Evolutionary conservation across 495 filamentous ascomycete species (phyloP).

Genomic region (Daldinia grandis): DNA sequence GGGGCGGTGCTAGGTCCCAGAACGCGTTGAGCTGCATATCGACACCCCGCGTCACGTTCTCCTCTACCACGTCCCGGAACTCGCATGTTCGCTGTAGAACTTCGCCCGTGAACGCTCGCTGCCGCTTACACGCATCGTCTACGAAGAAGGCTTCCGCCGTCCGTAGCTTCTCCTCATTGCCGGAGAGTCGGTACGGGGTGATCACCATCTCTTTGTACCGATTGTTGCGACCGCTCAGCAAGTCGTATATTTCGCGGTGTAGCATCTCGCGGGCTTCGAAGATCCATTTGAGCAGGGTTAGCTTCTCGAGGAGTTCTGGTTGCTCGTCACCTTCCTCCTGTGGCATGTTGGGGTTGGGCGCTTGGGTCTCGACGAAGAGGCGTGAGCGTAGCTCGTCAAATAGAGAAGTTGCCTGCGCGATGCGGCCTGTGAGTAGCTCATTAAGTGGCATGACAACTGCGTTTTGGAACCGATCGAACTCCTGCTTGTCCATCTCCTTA

Average conservation of each 20-base stretch:
- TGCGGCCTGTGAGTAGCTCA: conserved; percentile 71
- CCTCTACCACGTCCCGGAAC: conserved; percentile 82
- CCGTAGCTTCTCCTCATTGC: conserved; percentile 74
- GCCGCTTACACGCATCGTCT: conserved; percentile 75
- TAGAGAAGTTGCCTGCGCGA: conserved; percentile 67
- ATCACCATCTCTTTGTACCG: conserved; percentile 84
- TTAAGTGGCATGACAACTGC: conserved; percentile 80
- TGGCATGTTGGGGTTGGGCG: conserved; percentile 76
- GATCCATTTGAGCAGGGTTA: conserved; percentile 96
- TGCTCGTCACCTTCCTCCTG: conserved; percentile 96
- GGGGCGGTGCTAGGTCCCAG: conserved; percentile 93
- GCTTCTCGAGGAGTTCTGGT: conserved; percentile 90
- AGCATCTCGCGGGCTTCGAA: conserved; percentile 91
- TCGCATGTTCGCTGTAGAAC: conserved; percentile 74
- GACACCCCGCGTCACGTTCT: conserved; percentile 85
- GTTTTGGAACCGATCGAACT: conserved; percentile 80
- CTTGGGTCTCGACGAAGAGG: conserved; percentile 76
- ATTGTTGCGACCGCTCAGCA: conserved; percentile 83
- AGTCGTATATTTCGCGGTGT: conserved; percentile 81
- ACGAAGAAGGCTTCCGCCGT: conserved; percentile 83
- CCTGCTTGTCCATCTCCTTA: conserved; percentile 70
- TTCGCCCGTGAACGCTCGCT: conserved; percentile 69
- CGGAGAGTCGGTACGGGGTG: conserved; percentile 76
- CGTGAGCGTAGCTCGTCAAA: conserved; percentile 75
- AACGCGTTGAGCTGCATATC: conserved; percentile 91